Conservation (phyloP, 345 rosid species). For the Punica granatum region DNA sequence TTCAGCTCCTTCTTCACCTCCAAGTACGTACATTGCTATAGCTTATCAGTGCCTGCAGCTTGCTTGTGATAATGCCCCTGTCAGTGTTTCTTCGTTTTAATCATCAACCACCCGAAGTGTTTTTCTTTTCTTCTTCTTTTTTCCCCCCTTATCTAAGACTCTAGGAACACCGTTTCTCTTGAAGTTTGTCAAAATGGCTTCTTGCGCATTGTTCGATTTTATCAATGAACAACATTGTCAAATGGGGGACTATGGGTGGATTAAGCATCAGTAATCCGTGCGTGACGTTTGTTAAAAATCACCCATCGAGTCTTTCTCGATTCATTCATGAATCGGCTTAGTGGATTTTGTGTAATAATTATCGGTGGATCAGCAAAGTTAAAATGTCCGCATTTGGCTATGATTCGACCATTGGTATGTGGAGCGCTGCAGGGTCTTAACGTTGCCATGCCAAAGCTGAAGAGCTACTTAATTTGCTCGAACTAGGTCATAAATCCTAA, state of each 20-base stretch:
- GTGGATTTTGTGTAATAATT: neutral
- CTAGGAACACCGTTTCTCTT: neutral
- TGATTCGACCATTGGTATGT: neutral
- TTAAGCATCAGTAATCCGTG: neutral
- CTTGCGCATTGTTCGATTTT: neutral
- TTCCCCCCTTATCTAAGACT: neutral
- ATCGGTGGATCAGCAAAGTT: neutral
- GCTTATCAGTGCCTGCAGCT: neutral
- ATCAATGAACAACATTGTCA: neutral
- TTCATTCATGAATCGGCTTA: neutral
- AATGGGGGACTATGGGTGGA: neutral
- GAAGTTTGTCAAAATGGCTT: constrained; percentile 22
- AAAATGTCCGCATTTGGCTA: neutral
- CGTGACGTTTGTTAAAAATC: neutral
- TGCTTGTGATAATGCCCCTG: neutral
- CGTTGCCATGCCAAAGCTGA: neutral
- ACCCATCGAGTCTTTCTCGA: neutral
- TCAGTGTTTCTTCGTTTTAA: neutral
- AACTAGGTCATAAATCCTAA: neutral
- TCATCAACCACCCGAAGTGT: neutral
- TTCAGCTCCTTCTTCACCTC: constrained; percentile 48
- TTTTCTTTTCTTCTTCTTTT: too few species aligned
- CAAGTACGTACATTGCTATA: constrained; percentile 39
- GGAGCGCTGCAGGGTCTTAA: neutral
- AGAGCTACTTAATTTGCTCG: neutral